These are phyloP conservation scores for Sporothrix protearum DNA, from an alignment of 2,329 filamentous ascomycete species.

Conservation along the genomic window DNA sequence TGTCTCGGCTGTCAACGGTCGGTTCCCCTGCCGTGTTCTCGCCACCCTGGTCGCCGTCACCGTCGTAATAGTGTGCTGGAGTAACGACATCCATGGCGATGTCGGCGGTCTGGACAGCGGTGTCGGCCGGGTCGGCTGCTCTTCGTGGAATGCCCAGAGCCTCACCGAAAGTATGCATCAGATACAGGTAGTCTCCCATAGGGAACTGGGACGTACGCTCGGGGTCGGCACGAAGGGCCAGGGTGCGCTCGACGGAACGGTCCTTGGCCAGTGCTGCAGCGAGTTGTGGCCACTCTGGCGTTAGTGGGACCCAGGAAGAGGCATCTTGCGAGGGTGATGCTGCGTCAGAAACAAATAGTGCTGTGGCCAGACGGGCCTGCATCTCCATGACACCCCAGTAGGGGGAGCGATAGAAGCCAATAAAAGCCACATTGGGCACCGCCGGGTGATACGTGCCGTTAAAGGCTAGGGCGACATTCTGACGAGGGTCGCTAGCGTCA, in stretches of 20 bases:
- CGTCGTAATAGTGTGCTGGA: slow-evolving; percentile 49
- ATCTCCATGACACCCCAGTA: slow-evolving; percentile 88
- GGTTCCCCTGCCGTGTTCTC: neutral
- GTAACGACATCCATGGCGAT: slow-evolving; percentile 53
- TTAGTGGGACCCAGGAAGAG: slow-evolving; percentile 10
- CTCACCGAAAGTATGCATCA: slow-evolving; percentile 67
- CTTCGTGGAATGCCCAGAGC: slow-evolving; percentile 52
- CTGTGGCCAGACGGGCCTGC: slow-evolving; percentile 68
- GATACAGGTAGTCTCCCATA: slow-evolving; percentile 75
- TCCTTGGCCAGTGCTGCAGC: slow-evolving; percentile 43
- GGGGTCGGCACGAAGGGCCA: slow-evolving; percentile 50
- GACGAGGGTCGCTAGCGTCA: slow-evolving; percentile 49
- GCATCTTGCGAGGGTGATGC: neutral
- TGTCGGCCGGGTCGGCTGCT: slow-evolving; percentile 25
- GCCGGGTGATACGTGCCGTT: slow-evolving; percentile 60
- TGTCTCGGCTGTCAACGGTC: slow-evolving; percentile 33
- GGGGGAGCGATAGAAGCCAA: slow-evolving; percentile 78
- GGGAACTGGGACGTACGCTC: slow-evolving; percentile 64
- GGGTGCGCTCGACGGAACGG: slow-evolving; percentile 44
- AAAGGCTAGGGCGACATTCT: slow-evolving; percentile 65
- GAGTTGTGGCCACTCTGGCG: slow-evolving; percentile 34
- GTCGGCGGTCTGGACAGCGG: slow-evolving; percentile 34
- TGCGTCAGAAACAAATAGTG: slow-evolving; percentile 45
- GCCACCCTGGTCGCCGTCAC: neutral
- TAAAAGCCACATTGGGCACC: slow-evolving; percentile 66